phyloP scores from a whole-genome alignment of 768 basidiomycete genomes.

The Nidularia sp. region DNA sequence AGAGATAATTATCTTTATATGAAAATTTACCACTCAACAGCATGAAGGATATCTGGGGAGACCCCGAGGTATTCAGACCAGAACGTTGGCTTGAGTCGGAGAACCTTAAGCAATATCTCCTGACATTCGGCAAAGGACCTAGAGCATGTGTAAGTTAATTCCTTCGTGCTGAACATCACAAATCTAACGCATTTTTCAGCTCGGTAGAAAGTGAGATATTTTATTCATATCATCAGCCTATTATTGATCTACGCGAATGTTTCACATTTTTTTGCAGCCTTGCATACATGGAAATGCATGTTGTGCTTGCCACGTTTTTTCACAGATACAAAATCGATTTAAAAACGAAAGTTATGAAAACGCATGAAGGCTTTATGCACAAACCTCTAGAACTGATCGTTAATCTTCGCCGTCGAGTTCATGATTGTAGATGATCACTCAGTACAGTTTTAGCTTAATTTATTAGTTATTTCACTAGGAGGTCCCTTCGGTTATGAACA shows the following conservation, averaged over 20 bases:
- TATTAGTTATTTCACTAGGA: too few relatives aligned
- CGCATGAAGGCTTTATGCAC: constrained; percentile 23
- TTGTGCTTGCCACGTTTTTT: constrained; percentile 17
- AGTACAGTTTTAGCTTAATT: too few relatives aligned
- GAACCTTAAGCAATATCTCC: constrained; percentile 16
- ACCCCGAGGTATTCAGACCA: constrained; percentile 25
- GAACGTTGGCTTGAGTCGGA: constrained; percentile 29
- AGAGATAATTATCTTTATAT: neutral
- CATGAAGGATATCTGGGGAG: constrained; percentile 23
- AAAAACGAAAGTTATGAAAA: constrained; percentile 12
- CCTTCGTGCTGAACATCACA: neutral
- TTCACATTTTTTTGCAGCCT: constrained; percentile 9
- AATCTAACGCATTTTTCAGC: neutral
- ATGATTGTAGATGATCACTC: too few relatives aligned
- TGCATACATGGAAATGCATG: constrained; percentile 21
- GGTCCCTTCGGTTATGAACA: too few relatives aligned
- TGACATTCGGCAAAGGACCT: constrained; percentile 26
- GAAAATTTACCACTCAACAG: neutral
- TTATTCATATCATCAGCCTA: neutral
- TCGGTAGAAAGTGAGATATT: neutral
- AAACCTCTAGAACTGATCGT: constrained; percentile 15
- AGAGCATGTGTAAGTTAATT: constrained; percentile 19
- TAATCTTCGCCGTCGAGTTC: too few relatives aligned
- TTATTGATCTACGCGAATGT: neutral
- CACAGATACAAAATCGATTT: constrained; percentile 18